phyloP scores from a whole-genome alignment of 192 early-diverging fungal genomes.

The Phlyctochytrium planicorne region DNA sequence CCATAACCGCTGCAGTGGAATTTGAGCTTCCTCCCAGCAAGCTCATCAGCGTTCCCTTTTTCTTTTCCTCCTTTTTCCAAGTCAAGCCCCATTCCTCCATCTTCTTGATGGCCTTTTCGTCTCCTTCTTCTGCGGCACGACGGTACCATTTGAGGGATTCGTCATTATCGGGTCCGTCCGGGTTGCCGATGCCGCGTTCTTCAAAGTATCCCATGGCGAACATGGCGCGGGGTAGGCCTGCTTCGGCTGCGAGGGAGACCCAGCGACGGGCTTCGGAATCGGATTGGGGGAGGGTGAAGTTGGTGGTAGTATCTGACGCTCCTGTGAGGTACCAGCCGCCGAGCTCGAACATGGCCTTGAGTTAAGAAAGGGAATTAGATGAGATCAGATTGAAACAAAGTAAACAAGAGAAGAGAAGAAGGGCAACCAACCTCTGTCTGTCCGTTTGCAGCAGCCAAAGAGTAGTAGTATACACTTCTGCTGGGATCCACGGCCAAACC shows the following conservation, averaged over 20 bases:
- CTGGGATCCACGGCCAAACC: slow-evolving; percentile 65
- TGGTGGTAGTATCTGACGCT: slow-evolving; percentile 48
- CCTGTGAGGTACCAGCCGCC: slow-evolving; percentile 85
- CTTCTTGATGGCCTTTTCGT: slow-evolving; percentile 31
- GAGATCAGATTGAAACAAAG: not conserved
- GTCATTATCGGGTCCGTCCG: slow-evolving; percentile 57
- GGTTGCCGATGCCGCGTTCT: slow-evolving; percentile 75
- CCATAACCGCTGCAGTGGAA: not conserved
- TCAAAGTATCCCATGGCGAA: slow-evolving; percentile 90
- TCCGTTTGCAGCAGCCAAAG: slow-evolving; percentile 74
- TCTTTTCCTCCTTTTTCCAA: slow-evolving; percentile 13
- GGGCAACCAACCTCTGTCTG: slow-evolving; percentile 45
- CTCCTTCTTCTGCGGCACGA: slow-evolving; percentile 29
- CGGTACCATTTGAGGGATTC: slow-evolving; percentile 40
- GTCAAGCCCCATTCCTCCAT: slow-evolving; percentile 31
- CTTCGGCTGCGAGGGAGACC: slow-evolving; percentile 77
- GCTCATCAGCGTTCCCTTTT: not conserved
- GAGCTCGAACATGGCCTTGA: slow-evolving; percentile 84
- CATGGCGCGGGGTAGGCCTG: slow-evolving; percentile 76
- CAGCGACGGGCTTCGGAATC: slow-evolving; percentile 79
- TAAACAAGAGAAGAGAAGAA: slow-evolving; percentile 2
- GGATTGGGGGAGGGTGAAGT: slow-evolving; percentile 52
- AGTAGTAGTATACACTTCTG: slow-evolving; percentile 74
- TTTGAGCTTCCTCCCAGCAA: slow-evolving; percentile 4
- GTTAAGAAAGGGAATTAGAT: too few relatives aligned